phyloP scores from a whole-genome alignment of 345 rosid genomes.

The Kandelia obovata region DNA sequence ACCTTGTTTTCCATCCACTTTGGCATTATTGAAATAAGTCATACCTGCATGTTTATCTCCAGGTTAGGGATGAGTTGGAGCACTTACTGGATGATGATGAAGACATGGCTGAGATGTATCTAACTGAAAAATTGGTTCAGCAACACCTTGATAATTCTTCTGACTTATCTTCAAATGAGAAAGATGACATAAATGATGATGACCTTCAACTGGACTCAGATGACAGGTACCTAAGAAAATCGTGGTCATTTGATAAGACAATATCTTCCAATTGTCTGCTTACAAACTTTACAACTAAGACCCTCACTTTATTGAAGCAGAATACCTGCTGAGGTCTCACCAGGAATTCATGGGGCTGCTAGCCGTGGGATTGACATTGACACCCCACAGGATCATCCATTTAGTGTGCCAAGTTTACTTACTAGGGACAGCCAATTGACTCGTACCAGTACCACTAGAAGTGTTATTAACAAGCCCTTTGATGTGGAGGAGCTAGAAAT shows the following conservation, averaged over 20 bases:
- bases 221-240: constrained; percentile 42
- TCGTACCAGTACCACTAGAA: constrained; percentile 53
- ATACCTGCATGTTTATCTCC: constrained; percentile 6
- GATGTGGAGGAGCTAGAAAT: constrained; percentile 93
- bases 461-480: constrained; percentile 64
- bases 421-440: constrained; percentile 62
- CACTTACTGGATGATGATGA: constrained; percentile 92
- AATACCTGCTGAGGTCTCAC: constrained; percentile 43
- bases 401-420: constrained; percentile 39
- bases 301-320: constrained; percentile 31
- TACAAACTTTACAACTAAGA: not conserved
- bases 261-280: not conserved
- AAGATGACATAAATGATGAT: constrained; percentile 49
- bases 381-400: constrained; percentile 45
- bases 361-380: constrained; percentile 39
- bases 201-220: constrained; percentile 45
- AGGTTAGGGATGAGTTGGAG: constrained; percentile 94
- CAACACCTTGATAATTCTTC: constrained; percentile 62
- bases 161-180: constrained; percentile 50
- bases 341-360: constrained; percentile 31
- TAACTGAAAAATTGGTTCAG: constrained; percentile 69
- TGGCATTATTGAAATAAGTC: not conserved
- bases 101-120: constrained; percentile 98
- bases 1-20: not conserved
- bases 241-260: not conserved